phyloP scores from a whole-genome alignment of 441 rosid species.

The Rhodomyrtus psidioides region DNA sequence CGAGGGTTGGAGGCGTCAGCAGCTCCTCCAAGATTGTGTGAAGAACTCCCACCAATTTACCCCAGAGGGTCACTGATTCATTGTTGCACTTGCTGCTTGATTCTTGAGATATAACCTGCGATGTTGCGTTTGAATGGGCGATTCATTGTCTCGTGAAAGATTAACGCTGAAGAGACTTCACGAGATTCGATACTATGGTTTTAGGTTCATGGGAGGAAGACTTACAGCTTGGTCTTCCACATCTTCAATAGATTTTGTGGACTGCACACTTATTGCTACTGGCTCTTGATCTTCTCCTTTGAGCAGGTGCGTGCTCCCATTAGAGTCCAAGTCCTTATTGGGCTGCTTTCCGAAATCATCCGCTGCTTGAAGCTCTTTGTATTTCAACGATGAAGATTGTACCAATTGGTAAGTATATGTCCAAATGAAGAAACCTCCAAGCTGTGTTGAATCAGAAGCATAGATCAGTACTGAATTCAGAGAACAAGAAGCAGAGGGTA shows the following conservation, averaged over 20 bases:
- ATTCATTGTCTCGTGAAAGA: background rate
- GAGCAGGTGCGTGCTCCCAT: background rate
- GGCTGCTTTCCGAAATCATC: background rate
- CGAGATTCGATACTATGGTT: background rate
- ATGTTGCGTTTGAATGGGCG: background rate
- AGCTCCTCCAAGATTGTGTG: constrained; percentile 1
- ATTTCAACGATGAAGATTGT: constrained; percentile 1
- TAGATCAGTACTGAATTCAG: background rate
- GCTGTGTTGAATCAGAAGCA: background rate
- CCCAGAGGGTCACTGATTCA: background rate
- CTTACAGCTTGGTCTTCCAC: background rate
- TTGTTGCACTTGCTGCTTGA: background rate
- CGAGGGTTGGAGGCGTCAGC: constrained; percentile 6
- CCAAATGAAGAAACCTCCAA: constrained; percentile 1
- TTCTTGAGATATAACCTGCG: background rate
- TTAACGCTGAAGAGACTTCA: background rate
- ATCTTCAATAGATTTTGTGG: background rate
- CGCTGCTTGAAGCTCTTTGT: background rate
- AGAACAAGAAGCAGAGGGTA: background rate
- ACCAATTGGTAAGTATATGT: constrained; percentile 1
- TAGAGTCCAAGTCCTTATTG: background rate
- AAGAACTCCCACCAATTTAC: background rate
- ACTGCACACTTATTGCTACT: background rate
- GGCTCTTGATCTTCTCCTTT: background rate
- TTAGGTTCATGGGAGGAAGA: background rate